Conservation (phyloP, 805 yeast species). For the Candida xyloterini region DNA sequence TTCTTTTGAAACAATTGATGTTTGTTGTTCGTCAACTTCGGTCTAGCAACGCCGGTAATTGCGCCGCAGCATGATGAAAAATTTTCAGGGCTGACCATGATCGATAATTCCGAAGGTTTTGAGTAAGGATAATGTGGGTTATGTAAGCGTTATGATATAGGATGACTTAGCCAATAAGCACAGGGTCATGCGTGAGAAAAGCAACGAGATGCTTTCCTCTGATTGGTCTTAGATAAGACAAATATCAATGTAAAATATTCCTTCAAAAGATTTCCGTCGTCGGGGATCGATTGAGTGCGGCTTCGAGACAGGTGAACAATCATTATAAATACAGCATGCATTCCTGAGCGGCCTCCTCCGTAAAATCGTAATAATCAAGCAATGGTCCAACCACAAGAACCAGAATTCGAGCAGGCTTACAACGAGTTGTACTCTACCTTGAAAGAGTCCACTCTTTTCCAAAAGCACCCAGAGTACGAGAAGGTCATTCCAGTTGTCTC, state of each 20-base stretch:
- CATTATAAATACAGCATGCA: conserved; percentile 4
- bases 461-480: conserved; percentile 85
- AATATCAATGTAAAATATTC: background rate
- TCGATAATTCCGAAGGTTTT: conserved; percentile 10
- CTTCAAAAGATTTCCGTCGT: conserved; percentile 1
- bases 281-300: conserved; percentile 11
- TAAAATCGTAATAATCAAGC: conserved; percentile 5
- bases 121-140: background rate
- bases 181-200: conserved; percentile 2
- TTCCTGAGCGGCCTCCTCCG: background rate
- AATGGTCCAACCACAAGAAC: conserved; percentile 88
- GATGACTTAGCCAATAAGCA: background rate
- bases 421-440: conserved; percentile 86
- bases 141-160: background rate
- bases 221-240: conserved; percentile 20
- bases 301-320: conserved; percentile 6
- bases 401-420: conserved; percentile 99
- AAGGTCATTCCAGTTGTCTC: conserved; percentile 86
- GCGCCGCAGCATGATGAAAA: conserved; percentile 5
- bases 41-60: conserved; percentile 1
- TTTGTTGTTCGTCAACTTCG: too few species aligned
- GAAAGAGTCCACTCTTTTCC: conserved; percentile 86
- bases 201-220: conserved; percentile 4
- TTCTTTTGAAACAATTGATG: too few species aligned
- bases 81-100: background rate